phyloP scores from a whole-genome alignment of 768 basidiomycete species.

The Coprinopsis sp. region DNA sequence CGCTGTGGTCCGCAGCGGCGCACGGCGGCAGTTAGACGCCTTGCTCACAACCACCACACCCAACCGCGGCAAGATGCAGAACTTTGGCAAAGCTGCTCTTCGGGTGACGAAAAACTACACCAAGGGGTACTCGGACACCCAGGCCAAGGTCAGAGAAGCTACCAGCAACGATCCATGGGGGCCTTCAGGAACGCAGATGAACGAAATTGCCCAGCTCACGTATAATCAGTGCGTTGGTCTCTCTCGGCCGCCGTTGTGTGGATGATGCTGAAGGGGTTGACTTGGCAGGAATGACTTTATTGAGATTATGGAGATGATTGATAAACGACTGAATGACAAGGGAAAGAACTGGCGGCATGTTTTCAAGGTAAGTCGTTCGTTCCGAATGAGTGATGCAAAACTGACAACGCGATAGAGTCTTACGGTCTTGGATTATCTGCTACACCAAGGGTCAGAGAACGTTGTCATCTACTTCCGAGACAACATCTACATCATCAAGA shows the following conservation, averaged over 20 bases:
- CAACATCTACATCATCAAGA: constrained; percentile 97
- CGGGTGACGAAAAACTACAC: constrained; percentile 95
- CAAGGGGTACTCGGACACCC: constrained; percentile 91
- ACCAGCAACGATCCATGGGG: constrained; percentile 99
- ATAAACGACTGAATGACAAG: constrained; percentile 97
- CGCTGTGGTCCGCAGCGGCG: no score
- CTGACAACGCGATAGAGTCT: constrained; percentile 56
- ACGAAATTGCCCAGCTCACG: constrained; percentile 94
- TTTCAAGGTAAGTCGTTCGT: constrained; percentile 67
- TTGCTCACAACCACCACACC: background rate
- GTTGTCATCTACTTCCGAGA: constrained; percentile 98
- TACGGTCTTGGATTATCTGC: constrained; percentile 90
- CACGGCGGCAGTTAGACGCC: constrained; percentile 1
- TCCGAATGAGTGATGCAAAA: background rate
- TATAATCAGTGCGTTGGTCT: constrained; percentile 81
- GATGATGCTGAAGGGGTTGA: constrained; percentile 1
- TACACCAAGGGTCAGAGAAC: constrained; percentile 96
- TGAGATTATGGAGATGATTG: constrained; percentile 99
- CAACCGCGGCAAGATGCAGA: constrained; percentile 44
- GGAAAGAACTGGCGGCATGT: constrained; percentile 99
- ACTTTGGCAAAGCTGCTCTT: constrained; percentile 80
- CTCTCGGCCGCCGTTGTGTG: background rate
- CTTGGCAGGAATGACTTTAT: constrained; percentile 80
- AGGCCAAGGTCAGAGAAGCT: constrained; percentile 93
- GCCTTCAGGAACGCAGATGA: constrained; percentile 97